These are phyloP conservation scores for Alnus rubra DNA, from an alignment of 306 rosid species.

Conservation along the genomic window DNA sequence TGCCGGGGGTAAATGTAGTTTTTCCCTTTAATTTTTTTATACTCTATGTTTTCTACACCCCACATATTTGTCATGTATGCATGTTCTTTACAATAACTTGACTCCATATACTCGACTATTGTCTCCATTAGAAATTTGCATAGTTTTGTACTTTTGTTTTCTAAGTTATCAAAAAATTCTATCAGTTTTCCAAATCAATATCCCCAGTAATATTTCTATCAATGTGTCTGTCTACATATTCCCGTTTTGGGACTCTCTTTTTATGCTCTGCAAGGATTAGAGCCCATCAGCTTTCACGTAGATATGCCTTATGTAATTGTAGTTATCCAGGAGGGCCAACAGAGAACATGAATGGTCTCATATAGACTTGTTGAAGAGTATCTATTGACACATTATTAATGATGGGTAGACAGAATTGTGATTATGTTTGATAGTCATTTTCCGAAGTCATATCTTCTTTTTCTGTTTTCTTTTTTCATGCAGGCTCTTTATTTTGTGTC, in stretches of 20 bases:
- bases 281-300: neutral
- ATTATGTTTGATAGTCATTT: constrained; percentile 6
- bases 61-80: neutral
- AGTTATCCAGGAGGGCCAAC: neutral
- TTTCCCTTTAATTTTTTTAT: too few relatives aligned
- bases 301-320: neutral
- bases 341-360: neutral
- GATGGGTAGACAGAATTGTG: constrained; percentile 4
- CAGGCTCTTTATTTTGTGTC: constrained; percentile 98
- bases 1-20: too few relatives aligned
- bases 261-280: neutral
- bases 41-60: too few relatives aligned
- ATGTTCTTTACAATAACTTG: neutral
- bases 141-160: neutral
- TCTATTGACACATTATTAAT: constrained; percentile 8
- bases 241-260: neutral
- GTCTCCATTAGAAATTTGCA: neutral
- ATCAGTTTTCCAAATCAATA: neutral
- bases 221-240: neutral
- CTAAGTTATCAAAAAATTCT: neutral
- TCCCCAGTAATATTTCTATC: neutral
- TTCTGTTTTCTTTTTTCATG: constrained; percentile 21
- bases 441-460: neutral
- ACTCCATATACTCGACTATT: too few relatives aligned
- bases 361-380: neutral